Evolutionary conservation across 164 flowering plant species (phyloP).

Genomic region (Nymphaea thermarum): DNA sequence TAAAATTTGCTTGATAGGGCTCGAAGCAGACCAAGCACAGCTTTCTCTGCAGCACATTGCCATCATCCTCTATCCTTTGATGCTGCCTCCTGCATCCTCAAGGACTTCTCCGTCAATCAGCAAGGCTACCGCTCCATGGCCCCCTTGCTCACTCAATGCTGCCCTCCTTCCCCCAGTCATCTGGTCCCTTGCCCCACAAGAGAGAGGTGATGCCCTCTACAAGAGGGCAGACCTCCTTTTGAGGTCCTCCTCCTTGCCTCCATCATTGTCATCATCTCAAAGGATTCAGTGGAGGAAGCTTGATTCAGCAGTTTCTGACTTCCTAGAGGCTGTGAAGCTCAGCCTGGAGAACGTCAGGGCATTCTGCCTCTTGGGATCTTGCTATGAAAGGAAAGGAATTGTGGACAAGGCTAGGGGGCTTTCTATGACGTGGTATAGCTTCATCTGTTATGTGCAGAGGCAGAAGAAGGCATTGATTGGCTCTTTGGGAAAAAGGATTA

Average conservation of each 20-base stretch:
- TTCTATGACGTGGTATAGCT: constrained; percentile 34
- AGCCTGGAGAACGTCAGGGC: constrained; percentile 34
- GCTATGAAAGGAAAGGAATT: constrained; percentile 57
- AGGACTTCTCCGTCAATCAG: constrained; percentile 52
- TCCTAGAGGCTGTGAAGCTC: constrained; percentile 43
- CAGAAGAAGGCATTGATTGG: constrained; percentile 9
- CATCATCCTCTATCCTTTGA: constrained; percentile 49
- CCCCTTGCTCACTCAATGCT: constrained; percentile 37
- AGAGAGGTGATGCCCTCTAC: constrained; percentile 60
- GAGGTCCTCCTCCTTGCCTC: constrained; percentile 3
- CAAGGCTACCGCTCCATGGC: constrained; percentile 58
- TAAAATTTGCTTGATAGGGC: no score
- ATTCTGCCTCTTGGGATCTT: constrained; percentile 49
- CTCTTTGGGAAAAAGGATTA: no score
- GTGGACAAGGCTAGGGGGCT: constrained; percentile 46
- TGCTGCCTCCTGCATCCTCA: constrained; percentile 76
- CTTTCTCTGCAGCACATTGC: constrained; percentile 11
- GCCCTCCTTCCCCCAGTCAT: constrained; percentile 61
- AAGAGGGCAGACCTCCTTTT: constrained; percentile 53
- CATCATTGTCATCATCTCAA: background rate
- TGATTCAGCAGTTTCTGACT: constrained; percentile 54
- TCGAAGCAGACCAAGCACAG: no score
- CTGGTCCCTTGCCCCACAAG: constrained; percentile 35
- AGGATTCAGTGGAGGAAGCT: constrained; percentile 27
- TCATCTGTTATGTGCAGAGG: constrained; percentile 20